Evolutionary conservation across 306 rosid genomes (phyloP).

Genomic region (Inga oerstediana): DNA sequence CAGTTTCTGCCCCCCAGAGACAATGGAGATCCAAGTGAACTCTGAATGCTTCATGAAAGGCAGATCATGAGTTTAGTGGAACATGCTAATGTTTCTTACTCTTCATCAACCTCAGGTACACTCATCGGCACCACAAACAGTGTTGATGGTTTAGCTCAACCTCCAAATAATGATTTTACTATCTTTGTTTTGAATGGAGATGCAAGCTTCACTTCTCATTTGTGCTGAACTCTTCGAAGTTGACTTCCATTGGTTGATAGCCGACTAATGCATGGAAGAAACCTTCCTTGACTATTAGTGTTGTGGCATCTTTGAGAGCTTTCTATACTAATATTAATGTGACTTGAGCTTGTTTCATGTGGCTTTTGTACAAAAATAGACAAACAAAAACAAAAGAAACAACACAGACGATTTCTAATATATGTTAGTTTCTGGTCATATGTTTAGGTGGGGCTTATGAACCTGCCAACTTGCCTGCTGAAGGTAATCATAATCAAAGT

Average conservation of each 20-base stretch:
- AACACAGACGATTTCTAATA: constrained; percentile 48
- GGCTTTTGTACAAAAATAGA: constrained; percentile 47
- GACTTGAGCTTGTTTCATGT: constrained; percentile 34
- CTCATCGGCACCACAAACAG: constrained; percentile 37
- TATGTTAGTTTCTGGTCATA: constrained; percentile 50
- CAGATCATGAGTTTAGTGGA: constrained; percentile 36
- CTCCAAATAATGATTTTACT: constrained; percentile 36
- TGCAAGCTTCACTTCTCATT: constrained; percentile 44
- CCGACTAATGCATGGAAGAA: constrained; percentile 42
- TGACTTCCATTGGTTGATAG: constrained; percentile 49
- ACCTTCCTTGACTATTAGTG: constrained; percentile 39
- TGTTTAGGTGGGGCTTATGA: constrained; percentile 75
- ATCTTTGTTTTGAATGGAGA: constrained; percentile 45
- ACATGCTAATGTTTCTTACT: constrained; percentile 42
- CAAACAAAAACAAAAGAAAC: constrained; percentile 8
- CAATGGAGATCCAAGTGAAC: constrained; percentile 39
- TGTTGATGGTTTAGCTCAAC: constrained; percentile 32
- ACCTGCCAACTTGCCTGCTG: constrained; percentile 46
- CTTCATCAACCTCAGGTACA: constrained; percentile 71
- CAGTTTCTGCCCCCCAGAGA: constrained; percentile 42
- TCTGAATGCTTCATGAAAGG: constrained; percentile 45
- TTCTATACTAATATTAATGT: constrained; percentile 26
- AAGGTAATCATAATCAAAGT: constrained; percentile 53
- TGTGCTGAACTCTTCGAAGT: constrained; percentile 46
- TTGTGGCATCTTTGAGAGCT: constrained; percentile 30